Conservation (phyloP, 768 basidiomycete genomes). For the Amanita polypyramis region DNA sequence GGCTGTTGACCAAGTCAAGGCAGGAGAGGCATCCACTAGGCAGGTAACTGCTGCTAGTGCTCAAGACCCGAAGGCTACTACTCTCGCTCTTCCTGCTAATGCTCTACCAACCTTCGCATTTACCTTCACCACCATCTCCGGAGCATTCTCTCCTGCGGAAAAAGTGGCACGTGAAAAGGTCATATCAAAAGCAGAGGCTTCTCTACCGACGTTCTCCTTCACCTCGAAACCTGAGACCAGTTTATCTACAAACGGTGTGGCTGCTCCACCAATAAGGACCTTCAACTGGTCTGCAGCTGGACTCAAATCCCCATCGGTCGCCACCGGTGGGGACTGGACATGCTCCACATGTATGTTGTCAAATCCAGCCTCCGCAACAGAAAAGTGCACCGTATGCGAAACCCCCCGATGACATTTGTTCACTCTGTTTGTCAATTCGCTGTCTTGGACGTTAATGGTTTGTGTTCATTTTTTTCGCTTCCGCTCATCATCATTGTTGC, state of each 20-base stretch:
- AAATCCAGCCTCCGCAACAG: slow-evolving; percentile 33
- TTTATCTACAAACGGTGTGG: not conserved
- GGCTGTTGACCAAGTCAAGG: not conserved
- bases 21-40: not conserved
- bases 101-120: slow-evolving; percentile 30
- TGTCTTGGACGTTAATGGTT: not conserved
- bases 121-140: slow-evolving; percentile 15
- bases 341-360: slow-evolving; percentile 43
- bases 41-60: not conserved
- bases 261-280: slow-evolving; percentile 17
- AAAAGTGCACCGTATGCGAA: slow-evolving; percentile 45
- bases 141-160: slow-evolving; percentile 8
- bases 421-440: slow-evolving; percentile 12
- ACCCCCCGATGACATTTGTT: slow-evolving; percentile 21
- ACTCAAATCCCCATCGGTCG: slow-evolving; percentile 30
- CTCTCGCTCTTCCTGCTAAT: slow-evolving; percentile 16
- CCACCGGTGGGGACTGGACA: slow-evolving; percentile 33
- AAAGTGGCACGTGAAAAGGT: slow-evolving; percentile 13
- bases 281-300: slow-evolving; percentile 62
- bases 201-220: slow-evolving; percentile 39
- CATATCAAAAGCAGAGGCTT: slow-evolving; percentile 23
- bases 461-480: not conserved
- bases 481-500: slow-evolving; percentile 3
- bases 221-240: not conserved
- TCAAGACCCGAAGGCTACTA: slow-evolving; percentile 20